These are phyloP conservation scores for Tilletia walkeri DNA, from an alignment of 1,284 basidiomycete species.

Conservation along the genomic window DNA sequence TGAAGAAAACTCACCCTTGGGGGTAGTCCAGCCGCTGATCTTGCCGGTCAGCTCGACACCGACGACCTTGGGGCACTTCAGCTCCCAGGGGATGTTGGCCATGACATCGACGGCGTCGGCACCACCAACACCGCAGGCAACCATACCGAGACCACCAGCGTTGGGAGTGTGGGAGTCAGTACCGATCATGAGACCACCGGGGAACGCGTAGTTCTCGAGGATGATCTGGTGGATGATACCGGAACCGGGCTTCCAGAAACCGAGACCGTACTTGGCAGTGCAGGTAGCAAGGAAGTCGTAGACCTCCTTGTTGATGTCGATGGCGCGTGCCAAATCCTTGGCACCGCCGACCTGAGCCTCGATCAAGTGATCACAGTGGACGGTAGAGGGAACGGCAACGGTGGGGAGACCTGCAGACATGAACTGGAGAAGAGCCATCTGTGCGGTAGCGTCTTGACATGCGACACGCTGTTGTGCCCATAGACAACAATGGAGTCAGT, in stretches of 20 bases:
- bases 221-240: slow-evolving; percentile 71
- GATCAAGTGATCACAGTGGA: slow-evolving; percentile 97
- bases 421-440: slow-evolving; percentile 99
- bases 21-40: slow-evolving; percentile 93
- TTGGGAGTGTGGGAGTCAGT: slow-evolving; percentile 99
- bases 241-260: slow-evolving; percentile 99
- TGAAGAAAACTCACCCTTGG: slow-evolving; percentile 69
- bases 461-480: slow-evolving; percentile 76
- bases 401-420: slow-evolving; percentile 90
- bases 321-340: slow-evolving; percentile 88
- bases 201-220: slow-evolving; percentile 98
- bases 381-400: slow-evolving; percentile 84
- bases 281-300: slow-evolving; percentile 99
- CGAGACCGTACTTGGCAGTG: slow-evolving; percentile 97
- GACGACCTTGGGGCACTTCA: slow-evolving; percentile 98
- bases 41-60: slow-evolving; percentile 95
- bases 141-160: slow-evolving; percentile 97
- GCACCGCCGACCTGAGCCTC: slow-evolving; percentile 92
- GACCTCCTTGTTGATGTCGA: slow-evolving; percentile 96
- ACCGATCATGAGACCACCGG: slow-evolving; percentile 98
- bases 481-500: slow-evolving; percentile 15
- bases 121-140: slow-evolving; percentile 98
- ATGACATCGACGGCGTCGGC: slow-evolving; percentile 99
- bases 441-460: slow-evolving; percentile 98
- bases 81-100: slow-evolving; percentile 95